Evolutionary conservation across 495 filamentous ascomycete species (phyloP).

Genomic region (Cairneyella variabilis): DNA sequence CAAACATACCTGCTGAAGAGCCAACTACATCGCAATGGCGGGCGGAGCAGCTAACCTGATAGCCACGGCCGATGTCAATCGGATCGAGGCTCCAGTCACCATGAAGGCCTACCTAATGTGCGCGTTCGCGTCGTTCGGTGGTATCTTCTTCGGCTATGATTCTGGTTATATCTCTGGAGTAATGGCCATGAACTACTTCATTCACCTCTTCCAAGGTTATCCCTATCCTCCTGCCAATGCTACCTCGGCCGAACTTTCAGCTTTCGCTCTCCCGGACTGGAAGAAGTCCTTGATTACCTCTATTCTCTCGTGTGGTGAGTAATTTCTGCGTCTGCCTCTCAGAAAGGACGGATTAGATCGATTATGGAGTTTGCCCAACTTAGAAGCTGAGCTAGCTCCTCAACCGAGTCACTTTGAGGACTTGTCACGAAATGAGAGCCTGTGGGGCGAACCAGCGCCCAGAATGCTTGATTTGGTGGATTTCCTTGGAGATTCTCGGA

Average conservation of each 20-base stretch:
- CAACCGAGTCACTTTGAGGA: too few relatives aligned
- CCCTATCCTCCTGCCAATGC: slow-evolving; percentile 19
- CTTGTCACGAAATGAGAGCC: too few relatives aligned
- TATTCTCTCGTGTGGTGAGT: slow-evolving; percentile 81
- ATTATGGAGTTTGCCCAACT: too few relatives aligned
- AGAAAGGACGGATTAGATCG: too few relatives aligned
- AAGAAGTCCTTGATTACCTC: slow-evolving; percentile 75
- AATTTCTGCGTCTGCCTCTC: too few relatives aligned
- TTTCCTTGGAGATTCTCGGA: too few relatives aligned
- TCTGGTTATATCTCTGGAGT: slow-evolving; percentile 20
- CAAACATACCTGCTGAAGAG: slow-evolving; percentile 8
- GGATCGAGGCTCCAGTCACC: slow-evolving; percentile 63
- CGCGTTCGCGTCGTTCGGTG: slow-evolving; percentile 83
- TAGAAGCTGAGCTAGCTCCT: too few relatives aligned
- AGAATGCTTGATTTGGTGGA: too few relatives aligned
- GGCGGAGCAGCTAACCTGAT: slow-evolving; percentile 5
- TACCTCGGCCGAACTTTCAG: slow-evolving; percentile 3
- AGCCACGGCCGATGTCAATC: slow-evolving; percentile 38
- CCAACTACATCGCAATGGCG: slow-evolving; percentile 14
- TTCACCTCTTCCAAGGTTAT: slow-evolving; percentile 51
- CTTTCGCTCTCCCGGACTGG: slow-evolving; percentile 45
- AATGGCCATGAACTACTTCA: slow-evolving; percentile 64
- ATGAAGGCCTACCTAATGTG: slow-evolving; percentile 51
- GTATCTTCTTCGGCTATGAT: slow-evolving; percentile 78
- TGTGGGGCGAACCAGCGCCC: too few relatives aligned